Evolutionary conservation across 352 stramenopile genomes (phyloP).

Genomic region (Phytophthora brassicae): DNA sequence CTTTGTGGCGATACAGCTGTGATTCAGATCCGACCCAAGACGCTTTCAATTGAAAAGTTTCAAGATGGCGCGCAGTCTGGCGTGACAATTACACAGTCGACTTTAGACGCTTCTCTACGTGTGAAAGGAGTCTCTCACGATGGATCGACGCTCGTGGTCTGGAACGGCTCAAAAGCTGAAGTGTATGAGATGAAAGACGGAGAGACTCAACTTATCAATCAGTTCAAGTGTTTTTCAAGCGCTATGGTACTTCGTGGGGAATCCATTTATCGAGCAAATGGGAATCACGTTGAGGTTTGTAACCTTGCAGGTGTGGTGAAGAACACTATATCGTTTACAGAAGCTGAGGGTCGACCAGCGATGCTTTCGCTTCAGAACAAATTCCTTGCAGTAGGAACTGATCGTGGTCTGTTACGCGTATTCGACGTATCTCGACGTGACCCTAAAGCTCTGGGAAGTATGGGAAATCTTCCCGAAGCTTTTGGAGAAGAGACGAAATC

Average conservation of each 20-base stretch:
- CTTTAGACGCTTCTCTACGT: constrained; percentile 59
- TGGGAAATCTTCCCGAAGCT: constrained; percentile 69
- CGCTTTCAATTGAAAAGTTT: constrained; percentile 77
- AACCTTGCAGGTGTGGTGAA: constrained; percentile 89
- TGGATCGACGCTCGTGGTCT: constrained; percentile 72
- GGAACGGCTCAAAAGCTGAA: constrained; percentile 84
- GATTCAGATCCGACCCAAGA: constrained; percentile 77
- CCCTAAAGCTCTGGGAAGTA: constrained; percentile 85
- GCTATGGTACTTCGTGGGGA: constrained; percentile 82
- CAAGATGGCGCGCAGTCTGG: constrained; percentile 50
- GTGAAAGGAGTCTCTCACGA: constrained; percentile 89
- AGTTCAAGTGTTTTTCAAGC: constrained; percentile 77
- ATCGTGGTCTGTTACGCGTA: constrained; percentile 82
- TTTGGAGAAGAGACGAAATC: constrained; percentile 58
- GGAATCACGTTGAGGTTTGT: constrained; percentile 87
- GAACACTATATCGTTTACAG: constrained; percentile 89
- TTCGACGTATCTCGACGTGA: constrained; percentile 87
- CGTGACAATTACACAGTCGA: constrained; percentile 61
- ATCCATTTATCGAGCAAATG: constrained; percentile 84
- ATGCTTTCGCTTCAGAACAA: constrained; percentile 89
- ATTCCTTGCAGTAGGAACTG: constrained; percentile 89
- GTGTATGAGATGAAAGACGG: constrained; percentile 86
- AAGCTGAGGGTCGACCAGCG: constrained; percentile 82
- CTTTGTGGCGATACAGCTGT: constrained; percentile 82
- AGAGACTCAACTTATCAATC: constrained; percentile 50